Base-by-base conservation (phyloP, 306 rosid genomes). In the Alnus rubra region DNA sequence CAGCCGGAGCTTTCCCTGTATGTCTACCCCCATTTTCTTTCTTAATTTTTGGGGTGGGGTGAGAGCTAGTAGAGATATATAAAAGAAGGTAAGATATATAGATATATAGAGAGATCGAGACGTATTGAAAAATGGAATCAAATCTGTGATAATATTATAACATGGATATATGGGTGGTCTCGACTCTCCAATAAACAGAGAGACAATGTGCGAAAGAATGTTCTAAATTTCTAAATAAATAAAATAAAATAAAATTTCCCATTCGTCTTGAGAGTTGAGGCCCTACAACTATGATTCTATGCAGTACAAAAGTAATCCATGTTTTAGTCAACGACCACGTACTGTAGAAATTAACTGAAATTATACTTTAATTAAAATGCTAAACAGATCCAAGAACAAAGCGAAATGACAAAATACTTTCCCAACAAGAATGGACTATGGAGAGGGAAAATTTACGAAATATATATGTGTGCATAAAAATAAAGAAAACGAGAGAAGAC, bases 311-410 rank as follows among this genome's bases (percentile, higher is more conserved):
- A 33, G 78, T 81, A 71, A 81, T 85, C 69, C 79, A 81, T 23
- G 74, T 82, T 69, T 77, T 74, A 82, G 92, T 84, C 92, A 88
- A 82, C 82, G 85, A 72, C 79, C 74, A 86, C 28, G 28, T 23
- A 23, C 78, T 78, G 84, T 74, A 8, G 74, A 81, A 81, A 80
- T 33, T 19, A 63, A 35, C 67, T 31, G 16, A 2, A 33, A 63
- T 63, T 63, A 63, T 63, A 33, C 69, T n/a, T 33, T 33, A 33
- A 33, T 23, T 23, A 23, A 33, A 1, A 1, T 1, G 69, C 5
- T 63, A 2, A 63, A 35, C 37, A 13, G 69, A 30, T 31, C 33
- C 12, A 63, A 13, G 12, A 53, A 16, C 4, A 16, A 15, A 15
- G 7, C 9, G 23, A 53, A 53, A 53, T 15, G 51, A 58, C 28